phyloP scores from a whole-genome alignment of 768 basidiomycete genomes.

The Mycena belliarum region DNA sequence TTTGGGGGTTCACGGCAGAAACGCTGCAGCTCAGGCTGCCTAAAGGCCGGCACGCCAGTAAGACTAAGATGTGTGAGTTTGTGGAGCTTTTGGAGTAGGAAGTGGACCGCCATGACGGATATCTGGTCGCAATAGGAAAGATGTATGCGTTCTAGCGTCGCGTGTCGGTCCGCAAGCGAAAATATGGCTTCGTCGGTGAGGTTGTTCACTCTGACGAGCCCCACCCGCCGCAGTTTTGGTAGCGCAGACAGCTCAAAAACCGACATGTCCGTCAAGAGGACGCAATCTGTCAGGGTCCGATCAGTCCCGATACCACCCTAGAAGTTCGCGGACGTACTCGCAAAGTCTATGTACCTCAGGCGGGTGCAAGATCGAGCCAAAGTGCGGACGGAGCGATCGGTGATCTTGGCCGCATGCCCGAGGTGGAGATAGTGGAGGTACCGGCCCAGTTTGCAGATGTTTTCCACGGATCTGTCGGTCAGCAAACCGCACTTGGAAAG shows the following conservation, averaged over 20 bases:
- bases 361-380: constrained; percentile 87
- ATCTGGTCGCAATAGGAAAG: constrained; percentile 97
- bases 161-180: constrained; percentile 81
- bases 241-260: constrained; percentile 88
- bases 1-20: constrained; percentile 89
- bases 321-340: constrained; percentile 59
- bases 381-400: constrained; percentile 82
- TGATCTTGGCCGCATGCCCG: constrained; percentile 88
- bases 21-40: constrained; percentile 78
- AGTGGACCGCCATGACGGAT: constrained; percentile 87
- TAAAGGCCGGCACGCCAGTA: constrained; percentile 95
- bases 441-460: constrained; percentile 85
- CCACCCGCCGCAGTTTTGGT: constrained; percentile 90
- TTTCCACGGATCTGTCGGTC: constrained; percentile 81
- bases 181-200: constrained; percentile 94
- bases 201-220: constrained; percentile 90
- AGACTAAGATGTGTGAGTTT: constrained; percentile 93
- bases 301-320: constrained; percentile 17
- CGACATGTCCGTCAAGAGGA: constrained; percentile 86
- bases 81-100: constrained; percentile 84
- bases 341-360: constrained; percentile 93
- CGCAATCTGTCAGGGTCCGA: constrained; percentile 60
- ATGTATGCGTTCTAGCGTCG: constrained; percentile 92
- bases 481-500: constrained; percentile 81
- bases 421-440: constrained; percentile 94